These are phyloP conservation scores for Uncinocarpus reesii DNA, from an alignment of 2,329 filamentous ascomycete species.

Conservation along the genomic window DNA sequence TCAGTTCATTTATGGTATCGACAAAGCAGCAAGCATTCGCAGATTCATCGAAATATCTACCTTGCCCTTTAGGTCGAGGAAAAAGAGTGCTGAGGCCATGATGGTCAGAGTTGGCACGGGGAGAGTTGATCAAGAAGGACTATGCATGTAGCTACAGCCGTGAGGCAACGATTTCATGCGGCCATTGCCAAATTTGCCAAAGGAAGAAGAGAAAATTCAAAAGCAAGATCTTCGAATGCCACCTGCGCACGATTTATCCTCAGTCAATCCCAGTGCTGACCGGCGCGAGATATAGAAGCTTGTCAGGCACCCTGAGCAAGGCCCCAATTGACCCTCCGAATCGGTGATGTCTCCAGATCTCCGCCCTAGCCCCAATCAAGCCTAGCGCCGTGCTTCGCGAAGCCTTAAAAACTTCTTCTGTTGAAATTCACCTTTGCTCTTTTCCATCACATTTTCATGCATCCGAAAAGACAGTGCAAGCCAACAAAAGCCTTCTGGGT, in stretches of 20 bases:
- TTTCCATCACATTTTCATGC: conserved; percentile 46
- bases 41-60: conserved; percentile 37
- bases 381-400: conserved; percentile 12
- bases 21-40: not conserved
- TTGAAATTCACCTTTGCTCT: conserved; percentile 35
- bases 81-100: conserved; percentile 98
- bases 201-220: not conserved
- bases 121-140: conserved; percentile 11
- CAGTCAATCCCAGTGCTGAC: not conserved
- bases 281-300: not conserved
- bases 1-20: not conserved
- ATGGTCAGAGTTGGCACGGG: conserved; percentile 20
- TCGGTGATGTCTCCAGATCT: conserved; percentile 5
- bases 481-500: conserved; percentile 41
- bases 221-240: not conserved
- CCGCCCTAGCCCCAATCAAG: conserved; percentile 10
- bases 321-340: not conserved
- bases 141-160: conserved; percentile 1
- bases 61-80: conserved; percentile 99
- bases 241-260: not conserved
- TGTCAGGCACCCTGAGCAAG: not conserved
- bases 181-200: not conserved
- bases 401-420: conserved; percentile 22
- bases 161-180: conserved; percentile 1
- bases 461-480: conserved; percentile 83